Evolutionary conservation across 2,329 filamentous ascomycete genomes (phyloP).

Genomic region (Mycosphaerella sp.): DNA sequence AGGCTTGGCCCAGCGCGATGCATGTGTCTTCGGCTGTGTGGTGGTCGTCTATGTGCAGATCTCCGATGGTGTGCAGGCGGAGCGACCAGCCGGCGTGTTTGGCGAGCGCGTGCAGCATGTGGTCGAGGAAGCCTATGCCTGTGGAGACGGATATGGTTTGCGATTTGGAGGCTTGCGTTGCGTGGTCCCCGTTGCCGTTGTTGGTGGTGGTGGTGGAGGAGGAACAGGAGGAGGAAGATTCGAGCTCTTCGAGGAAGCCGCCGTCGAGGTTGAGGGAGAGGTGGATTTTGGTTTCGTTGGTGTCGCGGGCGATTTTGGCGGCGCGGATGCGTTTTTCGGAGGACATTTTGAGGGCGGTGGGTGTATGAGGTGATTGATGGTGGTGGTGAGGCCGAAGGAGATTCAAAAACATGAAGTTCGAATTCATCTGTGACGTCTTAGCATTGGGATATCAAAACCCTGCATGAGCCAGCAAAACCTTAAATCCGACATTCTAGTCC

Average conservation of each 20-base stretch:
- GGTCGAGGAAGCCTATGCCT: conserved; percentile 94
- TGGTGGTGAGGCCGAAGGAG: not conserved
- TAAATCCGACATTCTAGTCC: not conserved
- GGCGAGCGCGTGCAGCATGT: conserved; percentile 95
- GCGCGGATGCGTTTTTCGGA: conserved; percentile 50
- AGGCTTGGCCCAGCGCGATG: conserved; percentile 79
- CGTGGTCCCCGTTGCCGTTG: conserved; percentile 65
- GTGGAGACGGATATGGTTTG: conserved; percentile 86
- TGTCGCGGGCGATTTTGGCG: conserved; percentile 76
- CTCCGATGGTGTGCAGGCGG: conserved; percentile 73
- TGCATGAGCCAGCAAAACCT: conserved; percentile 13
- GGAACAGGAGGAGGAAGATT: not conserved
- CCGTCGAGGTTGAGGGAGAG: conserved; percentile 90
- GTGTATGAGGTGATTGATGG: not conserved
- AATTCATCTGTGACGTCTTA: conserved; percentile 7
- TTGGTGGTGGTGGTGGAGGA: conserved; percentile 22
- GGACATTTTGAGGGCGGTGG: conserved; percentile 21
- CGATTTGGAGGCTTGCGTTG: conserved; percentile 73
- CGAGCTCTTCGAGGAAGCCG: conserved; percentile 50
- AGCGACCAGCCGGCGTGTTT: conserved; percentile 96
- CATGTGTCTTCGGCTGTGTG: conserved; percentile 96
- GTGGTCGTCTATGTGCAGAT: conserved; percentile 96
- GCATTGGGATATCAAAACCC: conserved; percentile 12
- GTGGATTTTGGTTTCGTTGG: conserved; percentile 97
- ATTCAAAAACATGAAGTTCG: too few relatives aligned